These are phyloP conservation scores for Fusarium fracticaudum DNA, from an alignment of 2,329 filamentous ascomycete species.

Conservation along the genomic window DNA sequence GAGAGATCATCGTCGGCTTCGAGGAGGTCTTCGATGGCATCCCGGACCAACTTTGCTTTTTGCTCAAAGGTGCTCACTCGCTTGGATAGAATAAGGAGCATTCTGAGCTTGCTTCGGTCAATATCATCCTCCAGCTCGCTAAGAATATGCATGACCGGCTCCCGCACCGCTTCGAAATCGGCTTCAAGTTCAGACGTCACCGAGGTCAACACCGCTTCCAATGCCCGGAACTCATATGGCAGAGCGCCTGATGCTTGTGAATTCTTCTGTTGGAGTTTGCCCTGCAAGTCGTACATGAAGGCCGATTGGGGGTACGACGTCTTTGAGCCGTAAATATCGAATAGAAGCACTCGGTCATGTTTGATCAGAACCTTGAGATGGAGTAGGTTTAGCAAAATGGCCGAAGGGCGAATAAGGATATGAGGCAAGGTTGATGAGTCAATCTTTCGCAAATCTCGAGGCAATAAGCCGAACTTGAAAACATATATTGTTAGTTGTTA, in stretches of 20 bases:
- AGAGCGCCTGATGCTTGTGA: conserved; percentile 67
- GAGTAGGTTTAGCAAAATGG: conserved; percentile 95
- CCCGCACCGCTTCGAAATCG: conserved; percentile 92
- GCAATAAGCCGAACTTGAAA: conserved; percentile 83
- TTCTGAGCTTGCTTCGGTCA: conserved; percentile 89
- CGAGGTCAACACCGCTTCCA: conserved; percentile 94
- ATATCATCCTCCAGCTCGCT: conserved; percentile 96
- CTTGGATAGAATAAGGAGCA: conserved; percentile 93
- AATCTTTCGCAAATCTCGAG: conserved; percentile 96
- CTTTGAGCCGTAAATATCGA: conserved; percentile 94
- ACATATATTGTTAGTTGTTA: conserved; percentile 7
- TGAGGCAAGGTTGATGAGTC: conserved; percentile 95
- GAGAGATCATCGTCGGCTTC: conserved; percentile 96
- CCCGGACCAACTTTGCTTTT: conserved; percentile 91
- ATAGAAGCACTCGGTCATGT: conserved; percentile 90
- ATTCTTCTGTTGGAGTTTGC: conserved; percentile 86
- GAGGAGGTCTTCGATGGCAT: conserved; percentile 93
- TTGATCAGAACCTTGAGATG: conserved; percentile 97
- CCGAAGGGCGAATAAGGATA: conserved; percentile 90
- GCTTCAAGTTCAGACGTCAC: conserved; percentile 92
- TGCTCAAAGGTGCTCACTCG: conserved; percentile 97
- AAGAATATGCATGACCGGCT: conserved; percentile 89
- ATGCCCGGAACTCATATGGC: conserved; percentile 94
- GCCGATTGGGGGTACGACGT: conserved; percentile 95
- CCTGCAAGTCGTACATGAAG: conserved; percentile 97